phyloP scores from a whole-genome alignment of 202 grass and related monocot species.

The Brachypodium distachyon region DNA sequence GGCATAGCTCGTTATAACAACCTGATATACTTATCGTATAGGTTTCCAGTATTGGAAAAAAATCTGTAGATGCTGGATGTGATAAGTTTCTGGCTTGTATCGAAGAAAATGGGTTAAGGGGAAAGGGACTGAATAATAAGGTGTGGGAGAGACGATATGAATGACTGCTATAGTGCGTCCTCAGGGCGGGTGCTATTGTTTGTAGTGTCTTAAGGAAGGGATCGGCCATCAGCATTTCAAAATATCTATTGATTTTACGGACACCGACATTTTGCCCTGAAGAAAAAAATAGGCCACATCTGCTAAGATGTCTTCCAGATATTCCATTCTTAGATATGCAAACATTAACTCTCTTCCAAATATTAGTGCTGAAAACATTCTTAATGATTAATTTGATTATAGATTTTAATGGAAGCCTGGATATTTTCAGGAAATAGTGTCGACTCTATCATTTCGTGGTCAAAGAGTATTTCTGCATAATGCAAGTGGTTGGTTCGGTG shows the following conservation, averaged over 20 bases:
- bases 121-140: neutral
- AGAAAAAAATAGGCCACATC: neutral
- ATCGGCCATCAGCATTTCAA: neutral
- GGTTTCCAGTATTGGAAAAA: neutral
- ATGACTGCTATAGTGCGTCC: neutral
- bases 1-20: neutral
- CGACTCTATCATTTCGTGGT: conserved; percentile 79
- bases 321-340: neutral
- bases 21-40: neutral
- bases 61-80: neutral
- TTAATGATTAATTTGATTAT: conserved; percentile 6
- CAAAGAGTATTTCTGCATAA: conserved; percentile 99
- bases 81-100: neutral
- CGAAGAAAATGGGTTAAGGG: neutral
- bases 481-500: conserved; percentile 95
- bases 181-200: neutral
- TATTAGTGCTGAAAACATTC: conserved; percentile 12
- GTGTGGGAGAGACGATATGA: neutral
- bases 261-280: neutral
- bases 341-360: neutral
- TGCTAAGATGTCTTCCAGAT: neutral
- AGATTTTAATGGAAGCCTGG: conserved; percentile 23
- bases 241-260: neutral
- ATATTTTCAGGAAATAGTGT: conserved; percentile 65
- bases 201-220: neutral